Conservation (phyloP, 306 rosid species). For the Vachellia collinsii region DNA sequence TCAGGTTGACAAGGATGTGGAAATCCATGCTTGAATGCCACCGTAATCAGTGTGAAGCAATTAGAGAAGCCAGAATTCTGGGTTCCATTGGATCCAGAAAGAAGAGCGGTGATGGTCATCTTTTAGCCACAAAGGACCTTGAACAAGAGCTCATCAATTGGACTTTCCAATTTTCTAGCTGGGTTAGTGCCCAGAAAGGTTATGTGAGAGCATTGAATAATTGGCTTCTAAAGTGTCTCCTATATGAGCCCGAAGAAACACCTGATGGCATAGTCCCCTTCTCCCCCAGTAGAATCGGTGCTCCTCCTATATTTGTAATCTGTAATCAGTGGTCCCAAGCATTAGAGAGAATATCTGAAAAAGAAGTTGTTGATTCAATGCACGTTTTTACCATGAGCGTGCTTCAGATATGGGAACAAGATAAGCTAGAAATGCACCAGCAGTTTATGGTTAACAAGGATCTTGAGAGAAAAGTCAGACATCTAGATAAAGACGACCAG, state of each 20-base stretch:
- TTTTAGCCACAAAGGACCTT: constrained; percentile 70
- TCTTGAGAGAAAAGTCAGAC: constrained; percentile 72
- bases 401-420: constrained; percentile 88
- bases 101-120: constrained; percentile 66
- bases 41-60: constrained; percentile 72
- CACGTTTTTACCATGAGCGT: constrained; percentile 73
- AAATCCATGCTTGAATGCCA: constrained; percentile 95
- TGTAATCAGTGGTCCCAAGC: constrained; percentile 98
- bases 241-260: constrained; percentile 89
- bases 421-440: constrained; percentile 72
- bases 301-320: constrained; percentile 87
- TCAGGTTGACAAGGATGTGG: constrained; percentile 94
- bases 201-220: constrained; percentile 84
- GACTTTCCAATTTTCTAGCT: constrained; percentile 79
- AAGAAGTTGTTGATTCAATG: constrained; percentile 88
- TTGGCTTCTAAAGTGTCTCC: constrained; percentile 87
- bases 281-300: constrained; percentile 93
- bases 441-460: constrained; percentile 72
- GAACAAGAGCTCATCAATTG: constrained; percentile 88
- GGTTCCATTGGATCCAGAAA: constrained; percentile 80
- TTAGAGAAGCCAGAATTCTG: constrained; percentile 87
- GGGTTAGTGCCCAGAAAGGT: constrained; percentile 90
- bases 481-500: constrained; percentile 83
- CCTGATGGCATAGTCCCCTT: constrained; percentile 88
- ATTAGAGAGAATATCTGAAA: constrained; percentile 84